Percentiles rank a stretch among this genome's conserved stretches.
These are phyloP conservation scores for Maudiozyma saulgeensis DNA, from an alignment of 805 yeast species.

Conservation along the genomic window DNA sequence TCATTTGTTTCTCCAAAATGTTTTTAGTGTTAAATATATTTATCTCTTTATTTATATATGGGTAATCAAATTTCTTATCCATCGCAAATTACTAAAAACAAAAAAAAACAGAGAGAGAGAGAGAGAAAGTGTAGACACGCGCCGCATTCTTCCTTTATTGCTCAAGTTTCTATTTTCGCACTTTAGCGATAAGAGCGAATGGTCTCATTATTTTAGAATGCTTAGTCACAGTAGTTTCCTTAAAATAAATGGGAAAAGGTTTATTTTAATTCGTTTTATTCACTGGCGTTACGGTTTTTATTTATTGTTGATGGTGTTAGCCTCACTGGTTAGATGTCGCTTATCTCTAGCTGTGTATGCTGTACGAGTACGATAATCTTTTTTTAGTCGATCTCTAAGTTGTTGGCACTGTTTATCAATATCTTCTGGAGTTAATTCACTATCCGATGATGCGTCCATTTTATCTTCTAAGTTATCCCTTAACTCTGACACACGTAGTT, in stretches of 20 bases:
- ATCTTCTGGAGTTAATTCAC: conserved; percentile 7
- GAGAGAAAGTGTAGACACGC: no score
- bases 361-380: conserved; percentile 7
- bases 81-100: not conserved
- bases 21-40: not conserved
- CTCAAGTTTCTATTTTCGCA: not conserved
- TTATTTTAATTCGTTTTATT: no score
- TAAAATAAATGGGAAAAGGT: no score
- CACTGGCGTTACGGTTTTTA: no score
- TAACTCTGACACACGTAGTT: conserved; percentile 21
- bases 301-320: not conserved
- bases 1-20: no score
- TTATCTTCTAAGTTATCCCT: conserved; percentile 22
- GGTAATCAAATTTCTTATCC: no score
- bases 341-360: conserved; percentile 7
- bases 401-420: conserved; percentile 17
- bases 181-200: no score
- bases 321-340: not conserved
- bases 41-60: not conserved
- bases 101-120: no score
- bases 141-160: not conserved
- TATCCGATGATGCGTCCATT: conserved; percentile 6
- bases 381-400: conserved; percentile 9
- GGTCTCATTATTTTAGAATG: no score
- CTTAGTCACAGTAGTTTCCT: no score